Conservation (phyloP, 1,284 basidiomycete genomes). For the Microbotryum silenes-acaulis region DNA sequence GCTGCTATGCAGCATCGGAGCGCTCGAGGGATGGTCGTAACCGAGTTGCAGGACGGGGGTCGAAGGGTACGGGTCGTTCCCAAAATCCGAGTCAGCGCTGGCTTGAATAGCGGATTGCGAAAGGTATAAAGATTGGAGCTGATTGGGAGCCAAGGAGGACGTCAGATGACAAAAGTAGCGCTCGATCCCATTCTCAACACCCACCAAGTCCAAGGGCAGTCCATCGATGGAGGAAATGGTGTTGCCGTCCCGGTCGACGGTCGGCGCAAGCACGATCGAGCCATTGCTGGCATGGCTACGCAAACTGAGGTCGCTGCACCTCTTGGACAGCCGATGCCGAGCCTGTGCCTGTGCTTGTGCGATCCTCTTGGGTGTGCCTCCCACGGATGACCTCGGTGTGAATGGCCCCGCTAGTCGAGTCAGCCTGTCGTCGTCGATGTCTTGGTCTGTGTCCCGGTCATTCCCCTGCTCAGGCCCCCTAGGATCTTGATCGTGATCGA, state of each 20-base stretch:
- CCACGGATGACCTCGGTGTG: no score
- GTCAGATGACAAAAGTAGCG: no score
- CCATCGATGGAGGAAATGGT: slow-evolving; percentile 13
- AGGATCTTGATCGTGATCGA: no score
- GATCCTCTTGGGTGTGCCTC: no score
- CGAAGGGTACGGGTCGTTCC: background rate
- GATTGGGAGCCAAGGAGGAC: background rate
- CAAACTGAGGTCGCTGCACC: no score
- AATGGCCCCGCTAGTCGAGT: no score
- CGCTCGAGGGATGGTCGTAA: background rate
- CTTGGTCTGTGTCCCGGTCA: no score
- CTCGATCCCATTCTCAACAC: background rate
- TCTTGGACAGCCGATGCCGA: no score
- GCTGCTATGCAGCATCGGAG: background rate
- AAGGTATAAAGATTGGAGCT: slow-evolving; percentile 31
- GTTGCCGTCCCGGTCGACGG: slow-evolving; percentile 12
- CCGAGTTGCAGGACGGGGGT: background rate
- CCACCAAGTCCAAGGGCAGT: slow-evolving; percentile 26
- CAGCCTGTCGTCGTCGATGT: no score
- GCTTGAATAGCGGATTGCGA: slow-evolving; percentile 5
- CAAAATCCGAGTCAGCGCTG: background rate
- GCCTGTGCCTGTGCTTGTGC: no score
- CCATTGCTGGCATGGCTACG: no score
- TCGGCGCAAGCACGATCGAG: background rate
- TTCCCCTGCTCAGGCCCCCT: no score